A percentile compares a stretch with the other conserved stretches of the same genome.
phyloP scores from a whole-genome alignment of 1,284 basidiomycete genomes.

The Coriolopsis trogii region DNA sequence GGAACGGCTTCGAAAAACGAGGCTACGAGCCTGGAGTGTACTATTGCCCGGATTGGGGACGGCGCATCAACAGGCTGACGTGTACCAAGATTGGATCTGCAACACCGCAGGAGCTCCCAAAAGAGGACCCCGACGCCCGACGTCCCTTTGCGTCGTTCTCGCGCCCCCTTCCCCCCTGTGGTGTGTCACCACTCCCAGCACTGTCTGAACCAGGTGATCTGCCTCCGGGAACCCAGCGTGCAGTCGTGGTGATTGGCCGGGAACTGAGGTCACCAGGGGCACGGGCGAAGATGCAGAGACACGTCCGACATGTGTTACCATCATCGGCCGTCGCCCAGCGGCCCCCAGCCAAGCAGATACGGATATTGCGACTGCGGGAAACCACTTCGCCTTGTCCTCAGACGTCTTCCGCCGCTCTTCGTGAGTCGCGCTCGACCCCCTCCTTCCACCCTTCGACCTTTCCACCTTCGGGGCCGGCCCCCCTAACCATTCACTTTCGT shows the following conservation, averaged over 20 bases:
- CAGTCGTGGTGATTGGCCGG: constrained; percentile 4
- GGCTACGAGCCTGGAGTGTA: background rate
- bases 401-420: background rate
- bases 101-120: background rate
- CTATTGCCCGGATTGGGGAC: background rate
- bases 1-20: background rate
- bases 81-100: background rate
- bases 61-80: constrained; percentile 1
- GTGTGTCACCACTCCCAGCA: no score
- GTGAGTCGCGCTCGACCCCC: constrained; percentile 12
- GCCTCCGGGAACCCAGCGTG: background rate
- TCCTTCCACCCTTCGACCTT: constrained; percentile 16
- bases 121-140: no score
- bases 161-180: no score
- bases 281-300: constrained; percentile 6
- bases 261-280: background rate
- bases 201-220: no score
- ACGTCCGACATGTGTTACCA: constrained; percentile 9
- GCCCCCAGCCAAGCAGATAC: background rate
- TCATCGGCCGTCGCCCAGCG: constrained; percentile 6
- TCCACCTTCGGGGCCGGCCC: constrained; percentile 32
- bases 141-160: no score
- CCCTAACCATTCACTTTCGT: constrained; percentile 25
- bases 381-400: background rate
- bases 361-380: no score